These are phyloP conservation scores for Stephania japonica DNA, from an alignment of 164 flowering plant genomes.

Conservation along the genomic window DNA sequence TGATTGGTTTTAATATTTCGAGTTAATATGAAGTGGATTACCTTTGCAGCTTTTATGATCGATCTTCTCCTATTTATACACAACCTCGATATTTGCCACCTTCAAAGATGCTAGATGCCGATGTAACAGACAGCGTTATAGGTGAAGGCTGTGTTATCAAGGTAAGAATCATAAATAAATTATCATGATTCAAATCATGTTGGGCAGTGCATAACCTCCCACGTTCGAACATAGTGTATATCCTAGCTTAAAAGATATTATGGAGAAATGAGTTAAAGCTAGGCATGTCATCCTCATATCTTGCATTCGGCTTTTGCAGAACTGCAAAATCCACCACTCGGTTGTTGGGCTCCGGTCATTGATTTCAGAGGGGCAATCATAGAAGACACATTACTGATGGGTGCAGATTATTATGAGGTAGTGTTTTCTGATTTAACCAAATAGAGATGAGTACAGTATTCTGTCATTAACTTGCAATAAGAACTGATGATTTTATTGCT, in stretches of 20 bases:
- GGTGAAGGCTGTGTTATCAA: constrained; percentile 96
- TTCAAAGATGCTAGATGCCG: constrained; percentile 96
- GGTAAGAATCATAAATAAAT: constrained; percentile 28
- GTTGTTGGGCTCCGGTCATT: constrained; percentile 91
- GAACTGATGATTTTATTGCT: background rate
- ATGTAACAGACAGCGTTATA: constrained; percentile 84
- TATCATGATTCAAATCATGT: background rate
- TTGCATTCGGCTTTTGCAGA: constrained; percentile 30
- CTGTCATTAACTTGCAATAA: background rate
- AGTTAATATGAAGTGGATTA: background rate
- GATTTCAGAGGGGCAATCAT: constrained; percentile 94
- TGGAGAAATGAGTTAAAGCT: background rate
- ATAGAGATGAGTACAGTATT: background rate
- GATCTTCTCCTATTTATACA: constrained; percentile 92
- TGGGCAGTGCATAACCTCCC: background rate
- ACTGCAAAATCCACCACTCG: constrained; percentile 93
- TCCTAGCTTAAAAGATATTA: background rate
- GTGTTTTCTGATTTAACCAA: background rate
- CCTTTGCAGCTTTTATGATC: constrained; percentile 84
- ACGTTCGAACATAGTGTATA: background rate
- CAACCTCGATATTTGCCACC: constrained; percentile 95
- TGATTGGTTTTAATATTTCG: background rate
- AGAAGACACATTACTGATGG: constrained; percentile 89
- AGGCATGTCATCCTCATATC: background rate
- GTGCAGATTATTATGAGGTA: constrained; percentile 97